A percentile compares a stretch with the other conserved stretches of the same genome.
phyloP scores from a whole-genome alignment of 345 rosid genomes.

The Arabidopsis thaliana region DNA sequence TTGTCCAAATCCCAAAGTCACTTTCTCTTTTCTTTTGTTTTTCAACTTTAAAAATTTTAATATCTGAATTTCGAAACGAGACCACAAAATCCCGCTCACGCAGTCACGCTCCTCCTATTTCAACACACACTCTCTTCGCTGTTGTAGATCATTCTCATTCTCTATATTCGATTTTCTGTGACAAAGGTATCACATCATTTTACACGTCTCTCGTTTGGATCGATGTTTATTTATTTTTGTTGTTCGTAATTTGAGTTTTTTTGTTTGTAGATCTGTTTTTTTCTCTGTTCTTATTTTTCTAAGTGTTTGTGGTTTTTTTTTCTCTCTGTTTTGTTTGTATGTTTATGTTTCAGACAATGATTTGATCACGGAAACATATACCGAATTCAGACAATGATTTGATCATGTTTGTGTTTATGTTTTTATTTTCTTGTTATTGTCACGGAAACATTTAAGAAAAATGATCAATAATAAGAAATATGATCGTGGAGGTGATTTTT shows the following conservation, averaged over 20 bases:
- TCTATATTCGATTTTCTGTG: not conserved
- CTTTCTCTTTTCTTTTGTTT: not conserved
- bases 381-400: not conserved
- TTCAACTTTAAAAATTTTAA: not conserved
- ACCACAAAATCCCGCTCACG: slow-evolving; percentile 37
- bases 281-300: not conserved
- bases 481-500: not conserved
- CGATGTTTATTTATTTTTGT: not conserved
- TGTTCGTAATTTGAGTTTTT: not conserved
- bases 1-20: slow-evolving; percentile 2
- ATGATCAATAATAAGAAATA: not conserved
- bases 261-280: slow-evolving; percentile 27
- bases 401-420: not conserved
- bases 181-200: slow-evolving; percentile 13
- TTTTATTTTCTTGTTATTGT: slow-evolving; percentile 12
- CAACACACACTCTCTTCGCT: slow-evolving; percentile 15
- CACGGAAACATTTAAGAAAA: not conserved
- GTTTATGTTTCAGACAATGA: not conserved
- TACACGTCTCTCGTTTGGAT: not conserved
- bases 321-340: not conserved
- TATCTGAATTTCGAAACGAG: slow-evolving; percentile 21
- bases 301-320: not conserved
- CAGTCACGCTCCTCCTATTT: slow-evolving; percentile 34
- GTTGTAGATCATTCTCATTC: slow-evolving; percentile 18
- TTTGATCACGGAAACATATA: not conserved